phyloP scores from a whole-genome alignment of 768 basidiomycete genomes.

The Boletus edulis region DNA sequence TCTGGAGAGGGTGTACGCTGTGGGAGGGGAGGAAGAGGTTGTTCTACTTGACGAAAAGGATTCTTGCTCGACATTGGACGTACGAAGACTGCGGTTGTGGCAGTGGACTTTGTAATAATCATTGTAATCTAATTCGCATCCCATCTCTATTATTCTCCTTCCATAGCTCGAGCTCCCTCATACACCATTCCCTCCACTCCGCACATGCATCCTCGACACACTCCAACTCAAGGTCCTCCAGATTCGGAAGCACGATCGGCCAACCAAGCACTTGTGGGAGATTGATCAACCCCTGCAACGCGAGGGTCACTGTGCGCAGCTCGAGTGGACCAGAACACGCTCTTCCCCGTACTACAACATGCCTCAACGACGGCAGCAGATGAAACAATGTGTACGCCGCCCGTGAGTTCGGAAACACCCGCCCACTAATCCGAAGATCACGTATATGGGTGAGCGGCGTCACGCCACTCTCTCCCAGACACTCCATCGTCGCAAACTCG shows the following conservation, averaged over 20 bases:
- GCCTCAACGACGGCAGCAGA: conserved; percentile 12
- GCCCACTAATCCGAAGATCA: conserved; percentile 10
- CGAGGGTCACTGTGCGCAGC: conserved; percentile 6
- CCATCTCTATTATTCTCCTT: too few relatives aligned
- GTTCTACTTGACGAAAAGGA: conserved; percentile 13
- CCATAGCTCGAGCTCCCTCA: conserved; percentile 14
- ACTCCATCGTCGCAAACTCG: conserved; percentile 3
- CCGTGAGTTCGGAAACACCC: conserved; percentile 7
- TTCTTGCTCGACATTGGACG: conserved; percentile 17
- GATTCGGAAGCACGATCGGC: conserved; percentile 8
- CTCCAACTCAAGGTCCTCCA: conserved; percentile 14
- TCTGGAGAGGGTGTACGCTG: background rate
- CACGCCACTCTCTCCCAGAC: conserved; percentile 1
- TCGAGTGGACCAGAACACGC: conserved; percentile 10
- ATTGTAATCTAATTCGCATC: too few relatives aligned
- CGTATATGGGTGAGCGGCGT: conserved; percentile 10
- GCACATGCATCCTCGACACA: conserved; percentile 5
- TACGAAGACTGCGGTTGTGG: too few relatives aligned
- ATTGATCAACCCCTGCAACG: conserved; percentile 14
- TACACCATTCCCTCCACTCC: conserved; percentile 8
- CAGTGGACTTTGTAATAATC: too few relatives aligned
- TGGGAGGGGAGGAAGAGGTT: conserved; percentile 7
- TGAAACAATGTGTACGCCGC: conserved; percentile 16
- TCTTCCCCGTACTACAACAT: conserved; percentile 11
- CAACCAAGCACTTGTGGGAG: conserved; percentile 1